Conservation (phyloP, 2,329 filamentous ascomycete species). For the Simplicillium sp. region DNA sequence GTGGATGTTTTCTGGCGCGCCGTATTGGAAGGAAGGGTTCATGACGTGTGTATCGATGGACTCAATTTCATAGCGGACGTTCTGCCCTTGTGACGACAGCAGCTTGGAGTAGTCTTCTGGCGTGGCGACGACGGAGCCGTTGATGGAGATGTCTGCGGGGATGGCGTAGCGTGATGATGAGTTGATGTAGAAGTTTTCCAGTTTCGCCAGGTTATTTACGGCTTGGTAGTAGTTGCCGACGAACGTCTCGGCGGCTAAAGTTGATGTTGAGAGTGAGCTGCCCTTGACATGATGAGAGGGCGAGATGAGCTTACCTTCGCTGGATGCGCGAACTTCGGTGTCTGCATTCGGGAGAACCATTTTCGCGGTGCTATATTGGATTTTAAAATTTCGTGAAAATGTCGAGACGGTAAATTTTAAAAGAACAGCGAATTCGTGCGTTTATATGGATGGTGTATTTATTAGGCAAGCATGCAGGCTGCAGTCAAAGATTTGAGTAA, state of each 20-base stretch:
- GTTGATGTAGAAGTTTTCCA: conserved; percentile 64
- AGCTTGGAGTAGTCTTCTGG: conserved; percentile 58
- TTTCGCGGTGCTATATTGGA: background rate
- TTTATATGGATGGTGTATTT: too few relatives aligned
- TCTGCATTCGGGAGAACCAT: conserved; percentile 30
- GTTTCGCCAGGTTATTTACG: conserved; percentile 52
- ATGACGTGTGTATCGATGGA: conserved; percentile 70
- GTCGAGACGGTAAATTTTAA: too few relatives aligned
- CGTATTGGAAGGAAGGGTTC: conserved; percentile 55
- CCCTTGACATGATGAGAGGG: background rate
- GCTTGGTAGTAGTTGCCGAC: conserved; percentile 66
- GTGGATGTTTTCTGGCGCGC: conserved; percentile 38
- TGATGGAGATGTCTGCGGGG: conserved; percentile 67
- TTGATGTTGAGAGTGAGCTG: conserved; percentile 4
- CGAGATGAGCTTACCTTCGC: conserved; percentile 29
- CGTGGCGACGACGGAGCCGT: conserved; percentile 58
- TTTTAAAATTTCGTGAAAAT: background rate
- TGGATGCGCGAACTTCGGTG: conserved; percentile 33
- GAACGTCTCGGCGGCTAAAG: conserved; percentile 59
- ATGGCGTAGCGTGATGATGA: conserved; percentile 40
- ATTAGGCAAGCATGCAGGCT: too few relatives aligned
- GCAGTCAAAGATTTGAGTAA: too few relatives aligned
- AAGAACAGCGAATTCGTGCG: too few relatives aligned
- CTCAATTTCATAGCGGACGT: conserved; percentile 62
- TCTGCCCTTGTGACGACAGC: conserved; percentile 51